Conservation (phyloP, 129 eudicot genomes). For the Artemisia annua region DNA sequence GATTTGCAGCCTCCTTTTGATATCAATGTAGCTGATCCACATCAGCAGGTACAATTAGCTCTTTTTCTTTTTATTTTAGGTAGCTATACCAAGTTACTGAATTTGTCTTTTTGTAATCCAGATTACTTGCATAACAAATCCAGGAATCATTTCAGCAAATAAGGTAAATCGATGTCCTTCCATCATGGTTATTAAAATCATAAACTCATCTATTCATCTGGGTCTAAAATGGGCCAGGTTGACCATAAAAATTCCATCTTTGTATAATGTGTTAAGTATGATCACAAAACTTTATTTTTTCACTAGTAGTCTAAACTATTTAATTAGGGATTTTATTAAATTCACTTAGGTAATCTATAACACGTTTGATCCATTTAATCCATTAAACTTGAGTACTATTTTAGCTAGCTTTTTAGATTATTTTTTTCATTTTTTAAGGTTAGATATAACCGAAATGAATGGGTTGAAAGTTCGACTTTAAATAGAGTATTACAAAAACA, state of each 20-base stretch:
- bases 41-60: constrained; percentile 55
- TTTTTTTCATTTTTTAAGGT: no score
- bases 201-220: background rate
- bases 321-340: background rate
- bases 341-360: no score
- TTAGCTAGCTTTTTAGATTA: no score
- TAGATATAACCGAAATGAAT: no score
- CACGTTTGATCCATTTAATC: no score
- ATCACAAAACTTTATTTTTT: no score
- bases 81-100: constrained; percentile 6
- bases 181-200: constrained; percentile 2
- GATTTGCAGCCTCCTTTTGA: constrained; percentile 83
- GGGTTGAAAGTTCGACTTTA: no score
- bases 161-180: constrained; percentile 50
- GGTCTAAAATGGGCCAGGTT: background rate
- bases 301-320: no score
- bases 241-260: background rate
- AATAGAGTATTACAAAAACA: no score
- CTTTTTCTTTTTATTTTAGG: background rate
- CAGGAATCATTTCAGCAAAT: constrained; percentile 81
- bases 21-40: constrained; percentile 50
- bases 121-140: constrained; percentile 82
- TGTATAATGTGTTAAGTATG: background rate
- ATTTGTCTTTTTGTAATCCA: constrained; percentile 30
- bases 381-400: no score